phyloP scores from a whole-genome alignment of 768 basidiomycete genomes.

The Krasilnikovozyma curviuscula region DNA sequence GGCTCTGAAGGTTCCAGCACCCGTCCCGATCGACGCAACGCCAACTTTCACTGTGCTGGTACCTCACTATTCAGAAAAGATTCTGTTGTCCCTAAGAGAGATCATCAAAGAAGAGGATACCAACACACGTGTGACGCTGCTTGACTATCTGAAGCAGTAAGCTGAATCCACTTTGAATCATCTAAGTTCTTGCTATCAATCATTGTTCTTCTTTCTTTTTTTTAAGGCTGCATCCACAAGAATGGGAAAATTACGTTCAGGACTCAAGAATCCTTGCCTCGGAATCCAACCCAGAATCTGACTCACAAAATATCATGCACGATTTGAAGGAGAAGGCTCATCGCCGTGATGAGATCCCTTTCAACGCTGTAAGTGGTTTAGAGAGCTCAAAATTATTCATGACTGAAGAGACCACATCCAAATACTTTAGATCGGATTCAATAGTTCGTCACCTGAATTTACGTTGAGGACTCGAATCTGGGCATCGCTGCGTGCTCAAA shows the following conservation, averaged over 20 bases:
- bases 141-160: conserved; percentile 95
- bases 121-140: conserved; percentile 81
- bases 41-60: conserved; percentile 95
- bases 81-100: conserved; percentile 80
- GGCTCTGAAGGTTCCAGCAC: conserved; percentile 79
- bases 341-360: conserved; percentile 79
- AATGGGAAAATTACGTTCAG: conserved; percentile 98
- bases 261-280: conserved; percentile 97
- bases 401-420: no score
- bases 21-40: conserved; percentile 90
- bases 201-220: no score
- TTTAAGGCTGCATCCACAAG: conserved; percentile 85
- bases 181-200: no score
- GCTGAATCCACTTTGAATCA: no score
- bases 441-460: conserved; percentile 94
- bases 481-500: conserved; percentile 95
- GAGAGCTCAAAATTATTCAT: no score
- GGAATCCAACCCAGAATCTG: conserved; percentile 60
- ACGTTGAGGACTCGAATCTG: conserved; percentile 95
- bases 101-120: conserved; percentile 97
- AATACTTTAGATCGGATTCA: conserved; percentile 98
- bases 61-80: conserved; percentile 98
- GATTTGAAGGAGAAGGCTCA: conserved; percentile 52
- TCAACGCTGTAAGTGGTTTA: no score
- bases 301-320: conserved; percentile 46